phyloP scores from a whole-genome alignment of 2,329 filamentous ascomycete species.

The Pyrenochaeta sp. region DNA sequence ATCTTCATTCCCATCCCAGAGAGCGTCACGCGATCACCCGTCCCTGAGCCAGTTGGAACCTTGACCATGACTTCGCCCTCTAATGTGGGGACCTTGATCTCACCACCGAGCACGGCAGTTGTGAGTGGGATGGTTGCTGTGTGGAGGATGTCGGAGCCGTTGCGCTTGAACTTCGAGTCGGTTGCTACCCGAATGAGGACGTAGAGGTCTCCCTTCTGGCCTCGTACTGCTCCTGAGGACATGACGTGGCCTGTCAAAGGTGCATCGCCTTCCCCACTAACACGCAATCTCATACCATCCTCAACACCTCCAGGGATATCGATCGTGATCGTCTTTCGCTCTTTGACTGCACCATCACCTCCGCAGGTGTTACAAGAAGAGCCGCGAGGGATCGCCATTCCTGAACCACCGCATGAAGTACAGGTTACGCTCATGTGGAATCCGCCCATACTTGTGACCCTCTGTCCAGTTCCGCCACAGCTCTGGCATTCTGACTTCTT shows the following conservation, averaged over 20 bases:
- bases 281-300: slow-evolving; percentile 89
- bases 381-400: slow-evolving; percentile 76
- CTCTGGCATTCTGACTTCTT: slow-evolving; percentile 75
- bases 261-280: slow-evolving; percentile 87
- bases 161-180: slow-evolving; percentile 87
- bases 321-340: slow-evolving; percentile 82
- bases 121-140: slow-evolving; percentile 91
- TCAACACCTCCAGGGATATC: slow-evolving; percentile 96
- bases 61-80: slow-evolving; percentile 91
- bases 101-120: slow-evolving; percentile 89
- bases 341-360: slow-evolving; percentile 83
- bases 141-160: slow-evolving; percentile 89
- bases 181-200: slow-evolving; percentile 89
- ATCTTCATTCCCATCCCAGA: slow-evolving; percentile 94
- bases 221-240: slow-evolving; percentile 65
- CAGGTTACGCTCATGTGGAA: slow-evolving; percentile 98
- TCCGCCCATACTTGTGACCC: slow-evolving; percentile 88
- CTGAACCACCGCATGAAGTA: slow-evolving; percentile 78
- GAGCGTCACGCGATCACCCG: slow-evolving; percentile 89
- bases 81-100: slow-evolving; percentile 87
- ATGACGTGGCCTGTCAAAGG: slow-evolving; percentile 76
- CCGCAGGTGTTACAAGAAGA: slow-evolving; percentile 81
- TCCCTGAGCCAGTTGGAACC: slow-evolving; percentile 88
- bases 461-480: slow-evolving; percentile 85
- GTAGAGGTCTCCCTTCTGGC: slow-evolving; percentile 86